A percentile compares a stretch with the other conserved stretches of the same genome.
phyloP scores from a whole-genome alignment of 2,329 filamentous ascomycete genomes.

The Arthroderma sp. region DNA sequence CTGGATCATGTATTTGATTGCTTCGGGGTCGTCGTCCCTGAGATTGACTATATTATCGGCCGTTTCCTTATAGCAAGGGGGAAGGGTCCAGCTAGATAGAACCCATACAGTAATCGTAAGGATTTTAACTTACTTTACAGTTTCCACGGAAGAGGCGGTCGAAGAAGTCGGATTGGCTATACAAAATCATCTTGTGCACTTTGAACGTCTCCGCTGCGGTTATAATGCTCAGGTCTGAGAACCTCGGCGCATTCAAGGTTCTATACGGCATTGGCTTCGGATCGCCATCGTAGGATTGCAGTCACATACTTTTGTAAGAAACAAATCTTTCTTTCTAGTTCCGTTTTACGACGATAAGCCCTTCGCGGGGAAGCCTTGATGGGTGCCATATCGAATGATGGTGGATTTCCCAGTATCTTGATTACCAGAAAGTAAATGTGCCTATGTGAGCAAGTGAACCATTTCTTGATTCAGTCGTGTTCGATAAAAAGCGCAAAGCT shows the following conservation, averaged over 20 bases:
- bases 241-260: neutral
- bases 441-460: too few species aligned
- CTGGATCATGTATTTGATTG: neutral
- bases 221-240: neutral
- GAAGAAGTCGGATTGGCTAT: neutral
- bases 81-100: neutral
- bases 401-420: too few species aligned
- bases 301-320: neutral
- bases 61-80: neutral
- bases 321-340: too few species aligned
- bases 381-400: too few species aligned
- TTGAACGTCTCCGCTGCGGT: neutral
- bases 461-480: too few species aligned
- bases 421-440: too few species aligned
- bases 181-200: neutral
- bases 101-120: neutral
- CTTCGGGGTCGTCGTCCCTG: neutral
- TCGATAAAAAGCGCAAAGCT: too few species aligned
- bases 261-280: neutral
- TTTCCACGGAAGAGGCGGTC: neutral
- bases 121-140: neutral
- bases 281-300: neutral
- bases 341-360: too few species aligned
- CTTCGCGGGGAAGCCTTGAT: too few species aligned
- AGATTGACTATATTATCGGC: neutral